These are phyloP conservation scores for Coccomyxa sp. DNA, from an alignment of 139 green algal genomes.

Conservation along the genomic window DNA sequence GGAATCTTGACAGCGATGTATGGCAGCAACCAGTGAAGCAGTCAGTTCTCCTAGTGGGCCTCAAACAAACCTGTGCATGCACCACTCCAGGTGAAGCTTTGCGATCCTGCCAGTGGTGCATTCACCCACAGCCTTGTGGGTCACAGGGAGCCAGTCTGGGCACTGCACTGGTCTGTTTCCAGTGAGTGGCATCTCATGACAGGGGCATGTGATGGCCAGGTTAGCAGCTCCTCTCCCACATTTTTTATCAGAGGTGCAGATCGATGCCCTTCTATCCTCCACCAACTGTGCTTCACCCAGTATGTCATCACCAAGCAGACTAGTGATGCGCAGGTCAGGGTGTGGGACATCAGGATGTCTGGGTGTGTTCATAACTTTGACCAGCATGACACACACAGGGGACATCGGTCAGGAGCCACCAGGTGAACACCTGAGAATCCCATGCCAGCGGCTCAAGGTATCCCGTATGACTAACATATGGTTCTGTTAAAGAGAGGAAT, in stretches of 20 bases:
- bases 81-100: constrained; percentile 50
- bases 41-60: too few species aligned
- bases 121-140: constrained; percentile 72
- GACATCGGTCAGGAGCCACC: background rate
- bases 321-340: constrained; percentile 40
- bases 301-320: background rate
- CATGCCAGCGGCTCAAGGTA: background rate
- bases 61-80: background rate
- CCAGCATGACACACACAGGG: constrained; percentile 42
- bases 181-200: constrained; percentile 70
- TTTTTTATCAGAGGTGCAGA: too few species aligned
- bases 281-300: too few species aligned
- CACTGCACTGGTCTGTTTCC: constrained; percentile 56
- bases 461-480: too few species aligned
- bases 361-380: constrained; percentile 58
- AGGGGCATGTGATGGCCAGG: constrained; percentile 45
- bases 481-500: too few species aligned
- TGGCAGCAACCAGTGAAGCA: background rate
- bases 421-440: too few species aligned
- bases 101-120: constrained; percentile 60
- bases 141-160: constrained; percentile 62
- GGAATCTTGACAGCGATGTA: background rate
- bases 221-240: background rate
- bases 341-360: constrained; percentile 74
- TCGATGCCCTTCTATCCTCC: too few species aligned